Evolutionary conservation across 805 yeast species (phyloP), one percentile per base, ranked within the genome.

Genomic region (Candida jianshihensis): DNA sequence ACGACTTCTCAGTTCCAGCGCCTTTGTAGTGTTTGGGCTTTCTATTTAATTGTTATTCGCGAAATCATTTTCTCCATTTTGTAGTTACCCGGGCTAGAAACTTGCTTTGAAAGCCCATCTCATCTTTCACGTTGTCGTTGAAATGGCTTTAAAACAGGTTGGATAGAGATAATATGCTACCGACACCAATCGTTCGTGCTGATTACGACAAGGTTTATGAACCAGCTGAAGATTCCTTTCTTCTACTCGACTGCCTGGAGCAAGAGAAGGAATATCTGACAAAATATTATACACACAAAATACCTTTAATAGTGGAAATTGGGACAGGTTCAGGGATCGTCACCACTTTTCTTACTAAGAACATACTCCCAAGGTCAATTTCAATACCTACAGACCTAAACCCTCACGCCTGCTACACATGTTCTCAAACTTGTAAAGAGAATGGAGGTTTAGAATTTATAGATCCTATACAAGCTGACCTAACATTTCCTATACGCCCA

Each of bases 301-400:
- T 54, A 1, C 84, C 92, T 0, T 29, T 85, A 0, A 80, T 85
- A 1, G 68, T 81, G 8, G 98, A 92, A 51, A 69, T 92, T 6
- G 98, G 98, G 1, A 73, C 89, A 3, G 98, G 98, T 0, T 79
- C 96, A 1, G 98, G 98, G 2, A 70, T 92, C 12, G 83, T 90
- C 1, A 70, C 94, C 0, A 72, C 96, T 0, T 92, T 92, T 54
- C 49, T 87, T 31, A 78, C 77, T 42, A 64, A 71, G 40, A 53
- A 73, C 38, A 68, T 88, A 2, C 34, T 72, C n/a, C 78, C 75
- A 1, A 41, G 61, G 6, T 73, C 78, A 0, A 41, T 79, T 1
- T 74, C 67, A 43, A 39, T 87, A 8, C 78, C 94, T 3, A 74
- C 92, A 0, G 98, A 92, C 57, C 53, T 92, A 32, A 90, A 82